These are phyloP conservation scores for Wallemia hederae DNA, from an alignment of 1,284 basidiomycete species.

Conservation along the genomic window DNA sequence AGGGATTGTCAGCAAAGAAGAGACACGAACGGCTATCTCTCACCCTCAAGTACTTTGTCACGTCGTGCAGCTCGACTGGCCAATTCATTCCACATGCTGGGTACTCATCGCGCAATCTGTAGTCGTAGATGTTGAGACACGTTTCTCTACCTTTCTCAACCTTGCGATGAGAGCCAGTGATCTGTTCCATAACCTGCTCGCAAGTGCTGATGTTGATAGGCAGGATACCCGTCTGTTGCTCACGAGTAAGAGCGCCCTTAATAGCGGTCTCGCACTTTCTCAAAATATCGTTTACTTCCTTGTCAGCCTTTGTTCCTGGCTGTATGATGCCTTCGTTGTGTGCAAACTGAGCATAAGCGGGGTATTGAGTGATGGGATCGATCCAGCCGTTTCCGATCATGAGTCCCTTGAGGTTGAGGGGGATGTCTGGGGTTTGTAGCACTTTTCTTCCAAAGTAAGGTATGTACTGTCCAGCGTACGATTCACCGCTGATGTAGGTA, in stretches of 20 bases:
- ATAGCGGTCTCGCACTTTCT: conserved; percentile 27
- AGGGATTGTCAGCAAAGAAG: background rate
- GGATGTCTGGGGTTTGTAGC: conserved; percentile 26
- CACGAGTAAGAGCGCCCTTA: conserved; percentile 5
- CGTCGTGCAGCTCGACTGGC: conserved; percentile 59
- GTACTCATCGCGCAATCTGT: conserved; percentile 48
- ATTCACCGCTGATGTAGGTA: conserved; percentile 74
- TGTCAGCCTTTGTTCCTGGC: conserved; percentile 36
- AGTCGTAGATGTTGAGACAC: conserved; percentile 89
- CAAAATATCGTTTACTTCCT: conserved; percentile 29
- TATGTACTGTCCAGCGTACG: conserved; percentile 95
- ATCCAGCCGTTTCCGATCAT: conserved; percentile 98
- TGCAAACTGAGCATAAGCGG: conserved; percentile 64
- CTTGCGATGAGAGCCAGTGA: conserved; percentile 17
- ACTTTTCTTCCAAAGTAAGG: conserved; percentile 57
- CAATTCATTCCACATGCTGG: conserved; percentile 97
- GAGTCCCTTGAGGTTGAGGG: conserved; percentile 31
- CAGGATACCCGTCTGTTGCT: conserved; percentile 11
- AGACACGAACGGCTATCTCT: too few species aligned
- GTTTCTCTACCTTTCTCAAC: conserved; percentile 31
- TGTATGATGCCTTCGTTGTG: conserved; percentile 50
- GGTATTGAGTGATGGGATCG: conserved; percentile 62
- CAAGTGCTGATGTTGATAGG: conserved; percentile 38
- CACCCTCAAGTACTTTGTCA: conserved; percentile 54
- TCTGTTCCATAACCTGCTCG: conserved; percentile 27